These are phyloP conservation scores for Lolium multiflorum DNA, from an alignment of 176 grass and related monocot genomes.

Conservation along the genomic window DNA sequence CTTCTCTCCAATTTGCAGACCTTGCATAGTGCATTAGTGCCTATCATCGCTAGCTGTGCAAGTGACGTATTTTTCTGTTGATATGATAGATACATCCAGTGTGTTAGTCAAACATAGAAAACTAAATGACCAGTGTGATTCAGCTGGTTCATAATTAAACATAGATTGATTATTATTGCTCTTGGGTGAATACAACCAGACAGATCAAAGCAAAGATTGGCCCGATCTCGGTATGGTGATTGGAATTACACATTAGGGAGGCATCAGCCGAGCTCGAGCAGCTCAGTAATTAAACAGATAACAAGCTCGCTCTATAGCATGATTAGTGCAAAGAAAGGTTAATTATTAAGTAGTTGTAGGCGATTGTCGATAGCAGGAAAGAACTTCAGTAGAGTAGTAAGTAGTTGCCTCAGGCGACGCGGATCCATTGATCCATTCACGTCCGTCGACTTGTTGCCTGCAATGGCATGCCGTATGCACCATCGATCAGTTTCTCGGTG, in stretches of 20 bases:
- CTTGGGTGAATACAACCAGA: neutral
- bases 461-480: constrained; percentile 1
- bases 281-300: neutral
- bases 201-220: neutral
- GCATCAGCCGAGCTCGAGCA: neutral
- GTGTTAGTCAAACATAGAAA: no score
- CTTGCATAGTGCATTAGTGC: no score
- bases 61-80: no score
- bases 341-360: neutral
- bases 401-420: neutral
- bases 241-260: neutral
- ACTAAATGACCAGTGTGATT: neutral
- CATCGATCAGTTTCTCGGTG: neutral
- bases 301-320: neutral
- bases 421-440: neutral
- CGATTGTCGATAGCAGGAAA: neutral
- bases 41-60: no score
- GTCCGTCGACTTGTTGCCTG: constrained; percentile 5
- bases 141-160: neutral
- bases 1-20: no score
- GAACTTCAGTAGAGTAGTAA: constrained; percentile 2
- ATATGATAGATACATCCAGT: neutral
- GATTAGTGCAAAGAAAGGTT: constrained; percentile 2
- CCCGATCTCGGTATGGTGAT: neutral
- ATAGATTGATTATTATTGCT: neutral